Percentiles rank a stretch among this genome's conserved stretches.
Conservation (phyloP, 176 grass and related monocot genomes). For the Hyparrhenia diplandra region DNA sequence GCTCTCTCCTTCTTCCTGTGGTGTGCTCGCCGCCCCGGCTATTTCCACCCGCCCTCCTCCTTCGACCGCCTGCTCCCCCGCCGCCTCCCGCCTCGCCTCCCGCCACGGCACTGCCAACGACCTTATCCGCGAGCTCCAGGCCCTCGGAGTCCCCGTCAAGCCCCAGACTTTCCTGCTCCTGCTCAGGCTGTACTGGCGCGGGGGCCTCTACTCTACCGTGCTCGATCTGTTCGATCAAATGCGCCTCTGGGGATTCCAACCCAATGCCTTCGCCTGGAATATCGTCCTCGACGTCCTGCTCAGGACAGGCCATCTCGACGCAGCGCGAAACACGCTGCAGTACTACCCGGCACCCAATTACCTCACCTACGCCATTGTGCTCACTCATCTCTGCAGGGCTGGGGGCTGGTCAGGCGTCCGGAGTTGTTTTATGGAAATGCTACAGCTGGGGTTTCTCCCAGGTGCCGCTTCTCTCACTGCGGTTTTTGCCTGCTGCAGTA, state of each 20-base stretch:
- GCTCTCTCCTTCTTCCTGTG: conserved; percentile 83
- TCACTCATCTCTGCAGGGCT: conserved; percentile 61
- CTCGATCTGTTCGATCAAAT: conserved; percentile 80
- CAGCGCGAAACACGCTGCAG: conserved; percentile 28
- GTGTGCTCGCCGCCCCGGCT: conserved; percentile 66
- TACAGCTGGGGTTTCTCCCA: conserved; percentile 50
- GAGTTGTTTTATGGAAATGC: conserved; percentile 45
- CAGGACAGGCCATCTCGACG: conserved; percentile 39
- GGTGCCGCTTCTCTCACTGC: conserved; percentile 28
- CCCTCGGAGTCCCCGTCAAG: conserved; percentile 56
- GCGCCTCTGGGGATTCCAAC: conserved; percentile 48
- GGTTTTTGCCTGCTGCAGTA: conserved; percentile 66
- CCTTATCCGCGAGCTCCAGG: conserved; percentile 46
- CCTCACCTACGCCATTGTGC: conserved; percentile 63
- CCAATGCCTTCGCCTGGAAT: conserved; percentile 68
- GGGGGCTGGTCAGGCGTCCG: conserved; percentile 47
- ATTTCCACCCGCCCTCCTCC: conserved; percentile 64
- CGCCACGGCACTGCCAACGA: conserved; percentile 40
- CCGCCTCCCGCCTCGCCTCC: conserved; percentile 53
- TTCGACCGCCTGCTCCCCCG: conserved; percentile 70
- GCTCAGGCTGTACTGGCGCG: conserved; percentile 75
- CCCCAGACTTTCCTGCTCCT: conserved; percentile 72
- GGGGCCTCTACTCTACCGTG: conserved; percentile 48
- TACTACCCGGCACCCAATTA: conserved; percentile 57
- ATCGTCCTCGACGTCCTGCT: conserved; percentile 71